A percentile compares a stretch with the other conserved stretches of the same genome.
These are phyloP conservation scores for Diversispora eburnea DNA, from an alignment of 192 early-diverging fungal genomes.

Conservation along the genomic window DNA sequence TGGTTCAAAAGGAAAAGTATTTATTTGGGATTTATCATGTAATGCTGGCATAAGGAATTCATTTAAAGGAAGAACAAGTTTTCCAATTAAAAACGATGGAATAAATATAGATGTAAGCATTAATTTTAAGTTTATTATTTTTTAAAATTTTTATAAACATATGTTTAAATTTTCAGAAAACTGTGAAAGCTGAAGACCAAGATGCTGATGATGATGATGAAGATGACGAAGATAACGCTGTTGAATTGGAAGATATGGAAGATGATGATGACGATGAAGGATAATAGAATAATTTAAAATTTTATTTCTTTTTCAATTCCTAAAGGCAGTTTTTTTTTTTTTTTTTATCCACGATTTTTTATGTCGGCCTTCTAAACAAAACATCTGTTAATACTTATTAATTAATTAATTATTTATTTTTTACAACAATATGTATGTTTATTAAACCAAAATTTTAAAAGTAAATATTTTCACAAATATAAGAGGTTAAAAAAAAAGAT, in stretches of 20 bases:
- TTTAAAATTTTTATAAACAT: slow-evolving; percentile 28
- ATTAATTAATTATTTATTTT: too few relatives aligned
- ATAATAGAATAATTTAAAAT: slow-evolving; percentile 7
- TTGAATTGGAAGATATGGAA: slow-evolving; percentile 33
- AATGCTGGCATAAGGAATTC: slow-evolving; percentile 78
- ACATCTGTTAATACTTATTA: neutral
- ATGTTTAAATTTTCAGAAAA: slow-evolving; percentile 25
- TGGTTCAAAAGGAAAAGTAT: slow-evolving; percentile 85
- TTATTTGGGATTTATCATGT: slow-evolving; percentile 89
- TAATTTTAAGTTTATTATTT: neutral
- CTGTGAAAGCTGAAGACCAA: slow-evolving; percentile 40
- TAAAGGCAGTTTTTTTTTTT: too few relatives aligned
- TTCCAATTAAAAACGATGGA: slow-evolving; percentile 1
- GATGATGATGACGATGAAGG: slow-evolving; percentile 41
- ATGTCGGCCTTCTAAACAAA: slow-evolving; percentile 1
- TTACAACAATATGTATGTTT: too few relatives aligned
- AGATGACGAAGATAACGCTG: slow-evolving; percentile 40
- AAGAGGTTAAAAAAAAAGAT: too few relatives aligned
- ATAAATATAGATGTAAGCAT: slow-evolving; percentile 2
- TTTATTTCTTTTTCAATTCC: too few relatives aligned
- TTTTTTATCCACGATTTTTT: too few relatives aligned
- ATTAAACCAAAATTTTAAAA: too few relatives aligned
- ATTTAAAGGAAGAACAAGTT: slow-evolving; percentile 44
- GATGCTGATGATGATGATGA: slow-evolving; percentile 43
- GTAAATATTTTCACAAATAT: too few relatives aligned